Evolutionary conservation across 2,329 filamentous ascomycete species (phyloP).

Genomic region (Stachybotrys elegans): DNA sequence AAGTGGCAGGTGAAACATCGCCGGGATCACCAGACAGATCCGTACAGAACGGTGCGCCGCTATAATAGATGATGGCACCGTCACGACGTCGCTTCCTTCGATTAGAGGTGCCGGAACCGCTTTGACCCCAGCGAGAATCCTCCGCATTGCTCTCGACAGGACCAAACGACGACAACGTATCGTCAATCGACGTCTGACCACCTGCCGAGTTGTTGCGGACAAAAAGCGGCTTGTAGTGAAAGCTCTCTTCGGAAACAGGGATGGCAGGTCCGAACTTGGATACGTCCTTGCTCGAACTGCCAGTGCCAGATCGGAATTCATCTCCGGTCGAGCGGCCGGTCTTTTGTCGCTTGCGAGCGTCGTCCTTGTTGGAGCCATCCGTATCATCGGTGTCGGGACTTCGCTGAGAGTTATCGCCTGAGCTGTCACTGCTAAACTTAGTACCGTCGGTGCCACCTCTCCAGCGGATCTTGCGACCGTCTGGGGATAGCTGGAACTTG

Average conservation of each 20-base stretch:
- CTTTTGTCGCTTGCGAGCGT: conserved; percentile 41
- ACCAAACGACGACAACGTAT: conserved; percentile 43
- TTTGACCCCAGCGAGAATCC: conserved; percentile 41
- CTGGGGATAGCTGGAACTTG: conserved; percentile 71
- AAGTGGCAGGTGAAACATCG: conserved; percentile 40
- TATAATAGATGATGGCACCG: conserved; percentile 81
- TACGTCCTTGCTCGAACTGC: conserved; percentile 28
- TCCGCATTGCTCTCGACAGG: conserved; percentile 41
- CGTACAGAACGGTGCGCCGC: conserved; percentile 72
- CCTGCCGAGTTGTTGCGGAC: conserved; percentile 43
- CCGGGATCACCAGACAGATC: conserved; percentile 67
- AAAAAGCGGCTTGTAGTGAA: conserved; percentile 63
- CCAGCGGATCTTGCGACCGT: conserved; percentile 78
- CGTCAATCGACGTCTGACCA: conserved; percentile 42
- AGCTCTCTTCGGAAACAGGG: conserved; percentile 38
- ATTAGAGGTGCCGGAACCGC: conserved; percentile 41
- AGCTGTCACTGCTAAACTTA: conserved; percentile 60
- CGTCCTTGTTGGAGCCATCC: conserved; percentile 35
- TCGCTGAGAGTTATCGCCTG: conserved; percentile 40
- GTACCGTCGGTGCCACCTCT: conserved; percentile 63
- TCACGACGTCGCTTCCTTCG: conserved; percentile 54
- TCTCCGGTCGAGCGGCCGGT: conserved; percentile 28
- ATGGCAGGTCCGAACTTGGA: conserved; percentile 34
- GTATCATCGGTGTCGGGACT: conserved; percentile 47
- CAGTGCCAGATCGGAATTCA: conserved; percentile 26